Base-by-base conservation (phyloP, 108 stramenopile species). In the Bacterosira constricta region DNA sequence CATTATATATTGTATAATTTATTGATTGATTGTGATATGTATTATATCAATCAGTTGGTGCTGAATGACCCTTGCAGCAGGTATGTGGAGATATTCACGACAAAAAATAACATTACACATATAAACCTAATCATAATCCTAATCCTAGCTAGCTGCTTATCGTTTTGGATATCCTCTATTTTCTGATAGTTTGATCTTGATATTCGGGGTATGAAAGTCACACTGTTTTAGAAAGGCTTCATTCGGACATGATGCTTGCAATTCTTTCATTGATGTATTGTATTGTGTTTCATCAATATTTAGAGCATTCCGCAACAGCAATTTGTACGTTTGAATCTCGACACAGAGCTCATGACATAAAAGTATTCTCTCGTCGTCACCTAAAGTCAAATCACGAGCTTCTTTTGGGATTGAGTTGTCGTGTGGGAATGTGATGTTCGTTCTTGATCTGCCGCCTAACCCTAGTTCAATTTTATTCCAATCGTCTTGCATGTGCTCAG, bases 401-500 rank as follows among this genome's bases (percentile, higher is more conserved):
- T 68, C 51, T 56, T 56, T 37, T 42, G 27, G 41, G 4, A 34
- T 20, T 8, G 34, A 25, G 13, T 38, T 59, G 15, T 53, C n/a
- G 32, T 44, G 35, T 35, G 38, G 38, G 32, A 56, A 39, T 46
- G 29, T 58, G 35, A 59, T 69, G 27, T 42, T 37, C 8, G 44
- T n/a, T 7, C 56, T 58, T 36, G 36, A 7, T 56, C 47, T 47
- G 6, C 61, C 71, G 31, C 71, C 71, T 1, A 73, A 6, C 9
- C 31, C 21, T 42, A 3, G 13, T 56, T 73, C 71, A 18, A 55
- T 36, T 4, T 34, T 35, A 42, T 55, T 63, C 61, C 61, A 63
- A 55, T 73, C 71, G 30, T 73, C 53, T 7, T 42, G 2, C 18
- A 63, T 35, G 38, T 73, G 71, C 41, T 73, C 71, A 5, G 61